These are phyloP conservation scores for Penicillium crystallinum DNA, from an alignment of 495 filamentous ascomycete genomes.

Conservation along the genomic window DNA sequence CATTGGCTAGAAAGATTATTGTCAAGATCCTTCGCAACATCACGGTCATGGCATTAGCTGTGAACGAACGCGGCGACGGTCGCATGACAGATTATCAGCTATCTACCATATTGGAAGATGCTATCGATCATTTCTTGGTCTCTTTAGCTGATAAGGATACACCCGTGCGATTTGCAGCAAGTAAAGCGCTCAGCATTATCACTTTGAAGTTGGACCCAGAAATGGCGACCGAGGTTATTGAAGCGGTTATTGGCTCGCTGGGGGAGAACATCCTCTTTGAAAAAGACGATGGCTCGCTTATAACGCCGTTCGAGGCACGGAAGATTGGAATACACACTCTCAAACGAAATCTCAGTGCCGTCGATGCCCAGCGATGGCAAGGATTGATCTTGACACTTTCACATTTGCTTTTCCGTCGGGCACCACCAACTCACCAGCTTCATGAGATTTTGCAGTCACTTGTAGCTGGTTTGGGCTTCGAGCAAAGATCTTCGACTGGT, in stretches of 20 bases:
- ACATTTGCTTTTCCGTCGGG: slow-evolving; percentile 74
- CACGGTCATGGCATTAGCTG: slow-evolving; percentile 53
- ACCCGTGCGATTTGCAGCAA: slow-evolving; percentile 80
- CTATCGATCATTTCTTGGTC: slow-evolving; percentile 68
- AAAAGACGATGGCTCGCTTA: slow-evolving; percentile 35
- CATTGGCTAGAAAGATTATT: slow-evolving; percentile 68
- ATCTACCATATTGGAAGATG: slow-evolving; percentile 45
- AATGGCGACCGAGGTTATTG: slow-evolving; percentile 79
- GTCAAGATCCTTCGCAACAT: slow-evolving; percentile 79
- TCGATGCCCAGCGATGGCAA: slow-evolving; percentile 84
- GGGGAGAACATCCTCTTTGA: slow-evolving; percentile 72
- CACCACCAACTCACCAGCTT: slow-evolving; percentile 61
- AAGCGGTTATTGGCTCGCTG: slow-evolving; percentile 71
- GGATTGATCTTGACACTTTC: slow-evolving; percentile 82
- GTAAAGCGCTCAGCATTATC: slow-evolving; percentile 86
- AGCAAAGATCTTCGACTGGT: slow-evolving; percentile 76
- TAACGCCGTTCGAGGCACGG: slow-evolving; percentile 33
- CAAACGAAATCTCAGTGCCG: slow-evolving; percentile 60
- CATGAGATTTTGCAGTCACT: slow-evolving; percentile 65
- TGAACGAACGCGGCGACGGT: slow-evolving; percentile 36
- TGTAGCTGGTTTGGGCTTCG: slow-evolving; percentile 71
- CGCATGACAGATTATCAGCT: slow-evolving; percentile 35
- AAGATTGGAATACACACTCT: slow-evolving; percentile 27
- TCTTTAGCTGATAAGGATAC: slow-evolving; percentile 78
- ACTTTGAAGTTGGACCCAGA: slow-evolving; percentile 69